Base-by-base conservation (phyloP, 306 rosid species). In the Mucuna pruriens region DNA sequence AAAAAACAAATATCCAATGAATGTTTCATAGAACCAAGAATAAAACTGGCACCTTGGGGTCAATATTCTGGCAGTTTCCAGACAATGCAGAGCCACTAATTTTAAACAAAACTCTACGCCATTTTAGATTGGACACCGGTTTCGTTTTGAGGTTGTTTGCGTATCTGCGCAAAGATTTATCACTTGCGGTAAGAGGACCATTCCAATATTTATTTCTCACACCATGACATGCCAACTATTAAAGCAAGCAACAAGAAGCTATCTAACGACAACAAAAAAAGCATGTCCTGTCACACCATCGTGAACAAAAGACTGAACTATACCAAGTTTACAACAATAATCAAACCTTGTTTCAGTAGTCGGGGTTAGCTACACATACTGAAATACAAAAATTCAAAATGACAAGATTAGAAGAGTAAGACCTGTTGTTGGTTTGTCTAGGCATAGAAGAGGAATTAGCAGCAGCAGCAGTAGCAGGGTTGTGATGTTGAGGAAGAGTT, bases 21-120 rank as follows among this genome's bases (percentile, higher is more conserved):
- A 36, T 61, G 31, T 33, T 42, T 34, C 17, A 68, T 9, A 65
- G 44, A 44, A 66, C 23, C 26, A 39, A 17, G 25, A 45, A 83
- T 16, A 74, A 40, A 81, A 78, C n/a, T 6, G 54, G 64, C 77
- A 84, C 90, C 90, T 84, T 75, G 46, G 84, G 86, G 52, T 87
- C 90, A 13, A 78, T 87, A 40, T 78, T 84, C 81, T 84, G 90
- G 86, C 86, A 73, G 71, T 84, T 85, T 74, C 90, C 90, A 45
- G 82, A 80, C 54, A 87, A 78, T 26, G 90, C 90, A 73, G 86
- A 67, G 61, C 86, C 90, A 9, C 88, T 87, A 34, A 87, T 84
- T 84, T 84, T 87, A 74, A 87, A 71, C 80, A 87, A 36, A 84
- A 62, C 86, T 75, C 88, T 84, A 7, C 13, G 80, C 90, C 90